These are phyloP conservation scores for Erodium maritimum DNA, from an alignment of 345 rosid genomes.

Conservation along the genomic window DNA sequence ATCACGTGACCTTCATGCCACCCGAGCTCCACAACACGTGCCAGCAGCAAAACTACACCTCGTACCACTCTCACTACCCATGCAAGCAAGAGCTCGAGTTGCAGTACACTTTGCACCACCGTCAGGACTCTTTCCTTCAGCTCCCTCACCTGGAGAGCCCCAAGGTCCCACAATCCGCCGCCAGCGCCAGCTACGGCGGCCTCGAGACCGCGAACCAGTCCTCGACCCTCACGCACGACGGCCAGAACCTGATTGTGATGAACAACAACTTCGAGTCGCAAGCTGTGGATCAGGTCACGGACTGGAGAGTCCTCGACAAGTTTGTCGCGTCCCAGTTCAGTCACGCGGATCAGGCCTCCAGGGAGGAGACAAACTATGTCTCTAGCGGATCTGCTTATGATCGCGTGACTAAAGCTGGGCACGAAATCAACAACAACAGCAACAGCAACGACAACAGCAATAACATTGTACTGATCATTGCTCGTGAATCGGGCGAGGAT, in stretches of 20 bases:
- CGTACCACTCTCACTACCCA: constrained; percentile 3
- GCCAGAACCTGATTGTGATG: not conserved
- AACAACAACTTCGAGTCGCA: constrained; percentile 30
- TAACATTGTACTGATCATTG: too few relatives aligned
- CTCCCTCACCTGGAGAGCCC: constrained; percentile 33
- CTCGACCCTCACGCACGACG: constrained; percentile 11
- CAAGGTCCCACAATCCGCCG: constrained; percentile 38
- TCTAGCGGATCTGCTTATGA: too few relatives aligned
- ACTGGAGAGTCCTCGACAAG: constrained; percentile 94
- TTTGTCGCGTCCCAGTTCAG: constrained; percentile 96
- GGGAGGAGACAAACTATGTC: constrained; percentile 10
- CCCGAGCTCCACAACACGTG: too few relatives aligned
- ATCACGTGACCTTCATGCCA: constrained; percentile 11
- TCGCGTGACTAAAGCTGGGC: too few relatives aligned
- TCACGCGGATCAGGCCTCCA: constrained; percentile 40
- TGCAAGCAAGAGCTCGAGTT: constrained; percentile 11
- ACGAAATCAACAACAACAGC: not conserved
- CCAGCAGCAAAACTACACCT: constrained; percentile 2
- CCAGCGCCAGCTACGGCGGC: constrained; percentile 26
- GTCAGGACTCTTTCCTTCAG: constrained; percentile 7
- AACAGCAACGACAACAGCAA: too few relatives aligned
- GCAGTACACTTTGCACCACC: constrained; percentile 1
- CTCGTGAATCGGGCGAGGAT: constrained; percentile 39
- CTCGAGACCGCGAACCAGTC: constrained; percentile 50
- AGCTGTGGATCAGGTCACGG: constrained; percentile 48